Conservation (phyloP, 2,329 filamentous ascomycete genomes). For the Beauveria varroae region DNA sequence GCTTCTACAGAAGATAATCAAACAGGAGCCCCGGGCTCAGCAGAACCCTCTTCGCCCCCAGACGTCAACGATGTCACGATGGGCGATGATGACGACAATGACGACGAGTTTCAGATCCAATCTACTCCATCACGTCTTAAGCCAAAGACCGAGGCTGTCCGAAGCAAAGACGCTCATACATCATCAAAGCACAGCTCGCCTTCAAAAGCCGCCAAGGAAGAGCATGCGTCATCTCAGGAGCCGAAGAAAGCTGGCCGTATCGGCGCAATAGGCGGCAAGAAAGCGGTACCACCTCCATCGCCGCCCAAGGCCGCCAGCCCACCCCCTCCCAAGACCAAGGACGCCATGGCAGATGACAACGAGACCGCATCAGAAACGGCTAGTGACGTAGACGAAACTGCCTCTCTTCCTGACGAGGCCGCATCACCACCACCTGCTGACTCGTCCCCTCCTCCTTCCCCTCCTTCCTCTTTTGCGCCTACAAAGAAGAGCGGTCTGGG, state of each 20-base stretch:
- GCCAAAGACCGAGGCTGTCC: conserved; percentile 16
- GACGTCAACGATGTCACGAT: conserved; percentile 12
- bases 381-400: conserved; percentile 21
- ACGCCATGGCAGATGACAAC: conserved; percentile 12
- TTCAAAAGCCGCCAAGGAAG: conserved; percentile 1
- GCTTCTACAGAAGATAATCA: conserved; percentile 4
- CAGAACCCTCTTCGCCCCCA: conserved; percentile 11
- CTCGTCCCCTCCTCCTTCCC: conserved; percentile 13
- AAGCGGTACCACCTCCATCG: conserved; percentile 18
- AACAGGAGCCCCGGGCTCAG: not conserved
- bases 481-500: conserved; percentile 30
- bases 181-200: conserved; percentile 3
- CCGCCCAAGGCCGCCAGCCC: conserved; percentile 13
- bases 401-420: conserved; percentile 16
- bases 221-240: not conserved
- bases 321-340: conserved; percentile 12
- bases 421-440: conserved; percentile 7
- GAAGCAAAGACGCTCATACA: not conserved
- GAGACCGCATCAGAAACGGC: conserved; percentile 39
- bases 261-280: conserved; percentile 29
- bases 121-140: conserved; percentile 35
- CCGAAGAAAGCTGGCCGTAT: conserved; percentile 20
- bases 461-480: conserved; percentile 16
- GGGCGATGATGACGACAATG: conserved; percentile 26
- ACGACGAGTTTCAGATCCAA: conserved; percentile 47